Base-by-base conservation (phyloP, 352 stramenopile genomes). In the Globisporangium perplexum region DNA sequence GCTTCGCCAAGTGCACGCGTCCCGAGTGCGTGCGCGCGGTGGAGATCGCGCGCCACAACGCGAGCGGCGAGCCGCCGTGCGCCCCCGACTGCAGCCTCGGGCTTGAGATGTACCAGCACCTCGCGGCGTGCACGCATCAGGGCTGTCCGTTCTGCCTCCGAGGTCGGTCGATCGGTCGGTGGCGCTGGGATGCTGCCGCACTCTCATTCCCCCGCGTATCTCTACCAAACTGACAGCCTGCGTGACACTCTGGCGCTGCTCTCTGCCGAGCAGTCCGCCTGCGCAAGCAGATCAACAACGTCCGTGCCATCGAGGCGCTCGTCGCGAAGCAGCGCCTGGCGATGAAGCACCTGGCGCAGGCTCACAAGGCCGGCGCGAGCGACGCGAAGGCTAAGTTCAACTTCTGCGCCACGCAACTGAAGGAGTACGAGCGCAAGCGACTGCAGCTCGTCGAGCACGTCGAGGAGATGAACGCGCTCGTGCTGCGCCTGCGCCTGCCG, bases 141-240 rank as follows among this genome's bases (percentile, higher is more conserved):
- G 20, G 7, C 17, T 77, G 68, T 47, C 53, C 66, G 42, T 72
- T 77, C 48, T 77, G 68, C 47, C 53, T 77, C 18, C 59, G 68
- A 67, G 65, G 68, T 77, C 47, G 15, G 63, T 62, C 3, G 1
- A 43, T n/a, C 12, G 14, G 38, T 44, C 7, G 38, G 38, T 12
- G 18, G 38, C 11, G 8, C 23, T n/a, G n/a, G n/a, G n/a, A n/a
- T n/a, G n/a, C n/a, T n/a, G n/a, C n/a, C n/a, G n/a, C n/a, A n/a
- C n/a, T n/a, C n/a, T n/a, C n/a, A n/a, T n/a, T n/a, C n/a, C n/a
- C n/a, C n/a, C n/a, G n/a, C n/a, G n/a, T n/a, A n/a, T n/a, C n/a
- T n/a, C n/a, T n/a, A n/a, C n/a, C n/a, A n/a, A n/a, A n/a, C n/a
- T n/a, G n/a, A n/a, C n/a, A n/a, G n/a, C n/a, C n/a, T n/a, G n/a